Percentiles rank a stretch among this genome's conserved stretches.
Conservation (phyloP, 2,329 filamentous ascomycete genomes). For the Lecanosticta acicola region DNA sequence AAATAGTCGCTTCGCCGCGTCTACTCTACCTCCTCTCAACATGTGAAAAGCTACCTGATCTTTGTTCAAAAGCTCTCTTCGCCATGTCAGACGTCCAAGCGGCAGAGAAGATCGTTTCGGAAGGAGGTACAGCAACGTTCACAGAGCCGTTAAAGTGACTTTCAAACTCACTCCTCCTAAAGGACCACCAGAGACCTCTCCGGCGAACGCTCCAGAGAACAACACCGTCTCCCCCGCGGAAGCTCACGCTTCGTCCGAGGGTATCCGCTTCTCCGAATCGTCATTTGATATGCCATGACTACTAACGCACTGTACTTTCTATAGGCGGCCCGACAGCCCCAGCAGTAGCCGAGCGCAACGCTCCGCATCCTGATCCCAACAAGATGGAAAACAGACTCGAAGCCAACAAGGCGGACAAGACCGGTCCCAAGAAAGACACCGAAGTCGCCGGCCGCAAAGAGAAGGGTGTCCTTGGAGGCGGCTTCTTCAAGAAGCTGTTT, state of each 20-base stretch:
- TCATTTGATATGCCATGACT: background rate
- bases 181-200: constrained; percentile 2
- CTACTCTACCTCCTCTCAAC: background rate
- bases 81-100: background rate
- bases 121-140: background rate
- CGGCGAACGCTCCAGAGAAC: background rate
- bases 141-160: too few species aligned
- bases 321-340: constrained; percentile 1
- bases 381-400: constrained; percentile 3
- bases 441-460: constrained; percentile 3
- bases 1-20: background rate
- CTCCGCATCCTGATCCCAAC: background rate
- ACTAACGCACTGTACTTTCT: background rate
- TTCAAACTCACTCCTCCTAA: background rate
- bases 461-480: constrained; percentile 1
- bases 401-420: constrained; percentile 1
- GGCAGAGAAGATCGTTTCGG: constrained; percentile 3
- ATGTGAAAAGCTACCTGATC: too few species aligned
- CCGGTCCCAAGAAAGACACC: background rate
- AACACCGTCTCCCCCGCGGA: background rate
- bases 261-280: background rate
- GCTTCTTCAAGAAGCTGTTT: constrained; percentile 3
- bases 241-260: background rate
- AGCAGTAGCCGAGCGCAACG: background rate
- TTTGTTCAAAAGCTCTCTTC: background rate